phyloP scores from a whole-genome alignment of 148 eudicot species.

The Silene conica region DNA sequence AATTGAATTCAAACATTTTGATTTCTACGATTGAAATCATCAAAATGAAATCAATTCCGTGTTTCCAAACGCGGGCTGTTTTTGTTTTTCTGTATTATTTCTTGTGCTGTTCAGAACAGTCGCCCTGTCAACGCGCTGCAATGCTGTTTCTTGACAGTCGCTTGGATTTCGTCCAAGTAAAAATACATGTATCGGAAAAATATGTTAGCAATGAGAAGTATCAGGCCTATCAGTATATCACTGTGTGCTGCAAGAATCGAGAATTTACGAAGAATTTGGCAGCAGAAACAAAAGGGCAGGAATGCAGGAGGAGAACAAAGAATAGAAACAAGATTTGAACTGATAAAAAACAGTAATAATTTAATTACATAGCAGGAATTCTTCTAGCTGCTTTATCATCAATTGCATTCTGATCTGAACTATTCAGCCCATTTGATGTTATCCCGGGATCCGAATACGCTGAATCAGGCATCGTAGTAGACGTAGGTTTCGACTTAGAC shows the following conservation, averaged over 20 bases:
- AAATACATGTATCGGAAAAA: neutral
- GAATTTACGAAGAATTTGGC: neutral
- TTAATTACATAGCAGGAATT: conserved; percentile 24
- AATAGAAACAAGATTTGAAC: no score
- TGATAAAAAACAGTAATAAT: conserved; percentile 7
- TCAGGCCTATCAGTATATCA: no score
- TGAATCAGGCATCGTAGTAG: conserved; percentile 1
- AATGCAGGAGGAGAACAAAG: neutral
- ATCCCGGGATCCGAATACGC: conserved; percentile 10
- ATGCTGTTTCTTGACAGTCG: no score
- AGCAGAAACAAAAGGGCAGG: neutral
- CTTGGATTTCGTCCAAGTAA: no score
- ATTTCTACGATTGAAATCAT: no score
- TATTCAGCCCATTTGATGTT: conserved; percentile 1
- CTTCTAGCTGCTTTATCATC: conserved; percentile 23
- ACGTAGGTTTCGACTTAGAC: conserved; percentile 18
- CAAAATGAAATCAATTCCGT: no score
- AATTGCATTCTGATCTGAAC: conserved; percentile 19
- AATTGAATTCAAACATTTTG: no score
- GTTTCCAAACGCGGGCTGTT: no score
- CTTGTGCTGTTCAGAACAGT: no score
- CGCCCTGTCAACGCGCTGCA: no score
- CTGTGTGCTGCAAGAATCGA: neutral
- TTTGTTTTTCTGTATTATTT: no score
- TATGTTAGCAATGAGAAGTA: neutral